Conservation (phyloP, 2,329 filamentous ascomycete genomes). For the Ilyonectria mors-panacis region DNA sequence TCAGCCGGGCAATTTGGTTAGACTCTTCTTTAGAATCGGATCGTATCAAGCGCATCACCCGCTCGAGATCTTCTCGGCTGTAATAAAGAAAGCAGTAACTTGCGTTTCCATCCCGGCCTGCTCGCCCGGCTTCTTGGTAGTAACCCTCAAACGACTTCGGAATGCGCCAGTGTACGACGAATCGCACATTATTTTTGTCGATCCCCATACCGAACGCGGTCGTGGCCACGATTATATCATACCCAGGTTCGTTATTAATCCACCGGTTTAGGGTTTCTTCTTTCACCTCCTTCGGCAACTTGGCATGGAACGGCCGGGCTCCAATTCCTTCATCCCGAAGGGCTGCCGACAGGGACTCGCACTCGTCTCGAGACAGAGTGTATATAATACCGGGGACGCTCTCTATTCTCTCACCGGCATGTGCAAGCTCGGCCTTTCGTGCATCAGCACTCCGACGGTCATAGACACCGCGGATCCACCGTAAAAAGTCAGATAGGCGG, state of each 20-base stretch:
- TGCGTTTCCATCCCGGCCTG: slow-evolving; percentile 90
- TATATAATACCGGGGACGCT: slow-evolving; percentile 86
- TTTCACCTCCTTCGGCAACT: slow-evolving; percentile 77
- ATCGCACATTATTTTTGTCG: slow-evolving; percentile 94
- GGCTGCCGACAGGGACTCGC: slow-evolving; percentile 77
- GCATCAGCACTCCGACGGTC: slow-evolving; percentile 74
- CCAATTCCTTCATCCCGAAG: slow-evolving; percentile 79
- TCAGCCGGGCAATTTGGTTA: slow-evolving; percentile 66
- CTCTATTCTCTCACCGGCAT: slow-evolving; percentile 68
- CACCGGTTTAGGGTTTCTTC: slow-evolving; percentile 79
- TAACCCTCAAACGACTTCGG: slow-evolving; percentile 96
- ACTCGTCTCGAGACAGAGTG: slow-evolving; percentile 81
- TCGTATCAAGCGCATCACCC: slow-evolving; percentile 72
- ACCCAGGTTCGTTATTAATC: slow-evolving; percentile 81
- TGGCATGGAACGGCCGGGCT: slow-evolving; percentile 81
- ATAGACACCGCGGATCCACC: slow-evolving; percentile 83
- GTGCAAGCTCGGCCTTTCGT: slow-evolving; percentile 71
- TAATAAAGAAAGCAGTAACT: slow-evolving; percentile 93
- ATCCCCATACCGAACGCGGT: slow-evolving; percentile 99
- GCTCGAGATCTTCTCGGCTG: slow-evolving; percentile 86
- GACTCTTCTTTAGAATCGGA: slow-evolving; percentile 59
- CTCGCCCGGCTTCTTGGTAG: slow-evolving; percentile 94
- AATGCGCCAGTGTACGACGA: slow-evolving; percentile 94
- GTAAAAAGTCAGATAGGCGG: slow-evolving; percentile 80
- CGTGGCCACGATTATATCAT: slow-evolving; percentile 94